Evolutionary conservation across 768 basidiomycete species (phyloP), one percentile per base, ranked within the genome.

Genomic region (Podaxis mareebaensis): DNA sequence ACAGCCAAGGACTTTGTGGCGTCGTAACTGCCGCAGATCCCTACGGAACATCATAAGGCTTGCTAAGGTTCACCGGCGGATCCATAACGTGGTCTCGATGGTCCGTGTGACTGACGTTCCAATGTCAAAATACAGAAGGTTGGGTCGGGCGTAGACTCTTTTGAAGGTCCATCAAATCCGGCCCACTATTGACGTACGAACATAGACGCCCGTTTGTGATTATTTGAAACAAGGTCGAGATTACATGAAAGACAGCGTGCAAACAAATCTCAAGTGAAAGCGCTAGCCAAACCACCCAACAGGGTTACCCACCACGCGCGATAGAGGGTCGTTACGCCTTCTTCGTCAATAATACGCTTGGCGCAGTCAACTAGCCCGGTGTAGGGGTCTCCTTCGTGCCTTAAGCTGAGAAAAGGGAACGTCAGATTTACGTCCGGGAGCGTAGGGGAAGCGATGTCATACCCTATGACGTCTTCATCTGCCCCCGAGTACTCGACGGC

Each of bases 381-480:
- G 70, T 95, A 95, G 30, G 93, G 92, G 68, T 95, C 91, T 48
- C 81, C 85, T 73, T 93, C 92, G 63, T 81, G 85, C 65, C 92
- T 84, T 67, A 93, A 77, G 11, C 91, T 92, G 60, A 46, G 57
- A 30, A 8, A 52, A 52, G 65, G 26, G 69, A 54, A 68, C 33
- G 42, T 51, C 38, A 60, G 51, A 6, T 49, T 36, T 42, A 26
- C 30, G 52, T 30, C 28, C 26, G 3, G 42, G 36, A 44, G 24
- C 20, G 53, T 40, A 60, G 55, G 33, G 52, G 39, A 59, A 48
- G 28, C 40, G 28, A 3, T 20, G 71, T 69, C 86, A 56, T 67
- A 91, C 90, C 91, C 92, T 65, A 95, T 92, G 17, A 95, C 93
- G 67, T 95, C 93, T 69, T 95, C 92, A 28, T 90, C 87, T 4